Base-by-base conservation (phyloP, 2,329 filamentous ascomycete genomes). In the Fusarium euwallaceae region DNA sequence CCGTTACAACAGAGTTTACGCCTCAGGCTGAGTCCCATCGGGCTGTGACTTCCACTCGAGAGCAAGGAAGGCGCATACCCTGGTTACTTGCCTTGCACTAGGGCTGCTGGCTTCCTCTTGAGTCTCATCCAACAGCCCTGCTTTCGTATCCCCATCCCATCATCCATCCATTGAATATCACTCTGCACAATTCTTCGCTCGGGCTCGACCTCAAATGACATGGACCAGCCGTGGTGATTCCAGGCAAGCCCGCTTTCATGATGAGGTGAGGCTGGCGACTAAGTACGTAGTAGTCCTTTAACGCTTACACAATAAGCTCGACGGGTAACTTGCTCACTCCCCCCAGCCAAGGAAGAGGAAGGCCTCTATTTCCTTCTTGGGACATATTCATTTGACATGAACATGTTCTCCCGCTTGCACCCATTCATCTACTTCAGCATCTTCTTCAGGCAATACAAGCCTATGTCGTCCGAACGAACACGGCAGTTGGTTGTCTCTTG, bases 401-500 rank as follows among this genome's bases (percentile, higher is more conserved):
- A 41, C 56, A 27, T 41, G 56, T 60, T 22, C 32, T 59, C 36
- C 9, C 20, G 41, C 24, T 16, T 16, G 17, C 36, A 60, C 17
- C 36, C 36, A 4, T 60, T 29, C 56, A 27, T 41, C 9, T 27
- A 9, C 36, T 60, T 41, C 17, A 37, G 22, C 14, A 24, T 58
- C 55, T 22, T 37, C 34, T 4, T 58, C 17, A 32, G 56, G 56
- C 36, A 60, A 41, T 39, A 29, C 58, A 59, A 20, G 36, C 14
- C 37, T 20, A 22, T 27, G 37, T 37, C 41, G 39, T 58, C 48
- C 24, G 27, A 34, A 64, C 53, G 39, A 51, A 55, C 56, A 62
- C 55, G 58, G 65, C 64, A 68, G 64, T 72, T 71, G 63, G 69
- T 24, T 73, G 65, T 62, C 37, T 59, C 37, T 41, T 62, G 64